phyloP scores from a whole-genome alignment of 1,284 basidiomycete genomes.

The Ceratobasidium theobromae region DNA sequence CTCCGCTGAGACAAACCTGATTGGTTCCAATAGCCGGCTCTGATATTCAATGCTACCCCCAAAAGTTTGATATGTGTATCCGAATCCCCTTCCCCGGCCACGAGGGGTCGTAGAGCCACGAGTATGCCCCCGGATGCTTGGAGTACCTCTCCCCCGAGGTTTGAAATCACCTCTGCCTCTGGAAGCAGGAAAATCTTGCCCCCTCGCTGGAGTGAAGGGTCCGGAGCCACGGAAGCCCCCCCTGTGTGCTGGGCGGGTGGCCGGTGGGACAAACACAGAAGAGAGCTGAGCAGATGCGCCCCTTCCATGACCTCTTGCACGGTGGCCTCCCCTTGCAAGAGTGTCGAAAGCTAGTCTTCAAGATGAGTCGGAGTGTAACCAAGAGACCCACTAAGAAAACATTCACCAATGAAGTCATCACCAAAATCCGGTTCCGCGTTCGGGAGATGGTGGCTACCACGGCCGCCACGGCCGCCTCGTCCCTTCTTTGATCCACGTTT shows the following conservation, averaged over 20 bases:
- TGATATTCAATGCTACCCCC: conserved; percentile 2
- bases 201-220: conserved; percentile 10
- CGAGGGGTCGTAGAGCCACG: neutral
- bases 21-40: conserved; percentile 28
- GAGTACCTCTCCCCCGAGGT: conserved; percentile 17
- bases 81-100: conserved; percentile 18
- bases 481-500: conserved; percentile 13
- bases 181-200: conserved; percentile 5
- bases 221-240: conserved; percentile 9
- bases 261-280: conserved; percentile 5
- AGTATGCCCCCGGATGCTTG: neutral
- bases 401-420: conserved; percentile 19
- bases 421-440: conserved; percentile 8
- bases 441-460: neutral
- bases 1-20: conserved; percentile 29
- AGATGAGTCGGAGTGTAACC: neutral
- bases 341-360: neutral
- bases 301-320: conserved; percentile 10
- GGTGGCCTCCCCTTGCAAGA: neutral
- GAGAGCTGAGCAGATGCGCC: conserved; percentile 5
- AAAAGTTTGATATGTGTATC: neutral
- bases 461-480: conserved; percentile 24
- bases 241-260: neutral
- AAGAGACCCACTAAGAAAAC: neutral
- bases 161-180: conserved; percentile 22